A percentile compares a stretch with the other conserved stretches of the same genome.
These are phyloP conservation scores for Candida montana DNA, from an alignment of 805 yeast genomes.

Conservation along the genomic window DNA sequence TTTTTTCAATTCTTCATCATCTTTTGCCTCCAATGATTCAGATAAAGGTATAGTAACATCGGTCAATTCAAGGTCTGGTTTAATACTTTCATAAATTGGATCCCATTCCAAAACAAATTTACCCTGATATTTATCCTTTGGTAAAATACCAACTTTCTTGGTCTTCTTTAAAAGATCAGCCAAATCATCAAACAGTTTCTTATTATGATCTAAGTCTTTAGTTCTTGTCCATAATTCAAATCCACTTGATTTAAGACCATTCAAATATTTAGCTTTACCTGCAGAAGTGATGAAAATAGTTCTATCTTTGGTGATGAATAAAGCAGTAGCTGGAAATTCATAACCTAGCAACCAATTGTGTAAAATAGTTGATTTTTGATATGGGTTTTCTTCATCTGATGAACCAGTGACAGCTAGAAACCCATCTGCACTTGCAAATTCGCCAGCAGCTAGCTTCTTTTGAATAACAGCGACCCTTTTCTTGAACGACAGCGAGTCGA, in stretches of 20 bases:
- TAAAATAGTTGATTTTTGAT: conserved; percentile 77
- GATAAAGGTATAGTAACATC: conserved; percentile 54
- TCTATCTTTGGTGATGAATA: conserved; percentile 57
- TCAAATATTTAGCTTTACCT: conserved; percentile 78
- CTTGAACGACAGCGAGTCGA: conserved; percentile 49
- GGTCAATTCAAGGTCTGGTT: conserved; percentile 37
- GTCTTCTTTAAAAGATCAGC: conserved; percentile 37
- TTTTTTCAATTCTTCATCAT: conserved; percentile 64
- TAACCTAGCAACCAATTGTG: conserved; percentile 93
- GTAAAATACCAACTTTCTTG: conserved; percentile 57
- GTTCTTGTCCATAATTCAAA: conserved; percentile 66
- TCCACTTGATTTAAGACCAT: conserved; percentile 44
- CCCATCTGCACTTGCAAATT: conserved; percentile 41
- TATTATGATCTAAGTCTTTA: conserved; percentile 76
- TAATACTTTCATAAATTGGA: conserved; percentile 33
- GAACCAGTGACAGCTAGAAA: conserved; percentile 75
- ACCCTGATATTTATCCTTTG: conserved; percentile 77
- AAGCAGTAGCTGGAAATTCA: conserved; percentile 89
- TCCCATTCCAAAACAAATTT: conserved; percentile 82
- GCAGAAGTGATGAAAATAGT: conserved; percentile 69
- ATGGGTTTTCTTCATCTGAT: conserved; percentile 81
- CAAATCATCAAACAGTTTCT: conserved; percentile 56
- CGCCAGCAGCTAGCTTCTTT: conserved; percentile 22
- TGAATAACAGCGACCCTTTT: conserved; percentile 44
- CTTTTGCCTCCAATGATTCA: conserved; percentile 65